Evolutionary conservation across 495 filamentous ascomycete genomes (phyloP).

Genomic region (Poronia punctata): DNA sequence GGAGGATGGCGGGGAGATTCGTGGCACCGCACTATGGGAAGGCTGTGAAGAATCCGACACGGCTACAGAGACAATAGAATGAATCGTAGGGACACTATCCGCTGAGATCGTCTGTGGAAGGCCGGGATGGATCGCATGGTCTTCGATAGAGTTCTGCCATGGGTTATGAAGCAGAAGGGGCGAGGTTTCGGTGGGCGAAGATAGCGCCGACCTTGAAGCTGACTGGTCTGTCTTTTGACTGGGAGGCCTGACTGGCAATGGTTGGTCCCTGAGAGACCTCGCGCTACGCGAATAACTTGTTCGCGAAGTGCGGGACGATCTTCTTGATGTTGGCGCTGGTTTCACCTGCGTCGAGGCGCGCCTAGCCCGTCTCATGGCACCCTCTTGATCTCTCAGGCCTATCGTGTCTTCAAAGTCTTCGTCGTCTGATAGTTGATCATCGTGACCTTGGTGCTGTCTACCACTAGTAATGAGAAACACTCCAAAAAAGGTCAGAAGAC

Average conservation of each 20-base stretch:
- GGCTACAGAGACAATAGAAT: conserved; percentile 23
- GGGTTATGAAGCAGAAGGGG: conserved; percentile 25
- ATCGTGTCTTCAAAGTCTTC: conserved; percentile 49
- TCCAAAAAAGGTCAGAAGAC: conserved; percentile 82
- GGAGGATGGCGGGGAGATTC: conserved; percentile 13
- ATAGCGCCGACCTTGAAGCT: conserved; percentile 12
- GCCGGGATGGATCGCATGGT: conserved; percentile 19
- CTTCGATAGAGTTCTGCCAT: conserved; percentile 24
- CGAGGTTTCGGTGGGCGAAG: conserved; percentile 18
- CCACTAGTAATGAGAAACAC: conserved; percentile 88
- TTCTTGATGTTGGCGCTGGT: conserved; percentile 23
- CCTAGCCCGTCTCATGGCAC: conserved; percentile 5
- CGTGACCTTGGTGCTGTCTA: conserved; percentile 43
- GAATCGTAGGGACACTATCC: conserved; percentile 29
- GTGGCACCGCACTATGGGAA: conserved; percentile 12
- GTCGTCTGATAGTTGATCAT: conserved; percentile 46
- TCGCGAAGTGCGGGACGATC: conserved; percentile 31
- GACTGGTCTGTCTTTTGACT: conserved; percentile 9
- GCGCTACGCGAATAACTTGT: conserved; percentile 23
- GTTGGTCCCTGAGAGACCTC: not conserved
- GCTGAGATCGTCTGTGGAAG: conserved; percentile 28
- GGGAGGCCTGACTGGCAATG: conserved; percentile 11
- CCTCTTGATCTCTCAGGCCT: conserved; percentile 34
- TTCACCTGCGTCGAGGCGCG: conserved; percentile 5
- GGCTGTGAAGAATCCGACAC: conserved; percentile 23